Conservation (phyloP, 495 filamentous ascomycete genomes). For the Xylaria telfairii region DNA sequence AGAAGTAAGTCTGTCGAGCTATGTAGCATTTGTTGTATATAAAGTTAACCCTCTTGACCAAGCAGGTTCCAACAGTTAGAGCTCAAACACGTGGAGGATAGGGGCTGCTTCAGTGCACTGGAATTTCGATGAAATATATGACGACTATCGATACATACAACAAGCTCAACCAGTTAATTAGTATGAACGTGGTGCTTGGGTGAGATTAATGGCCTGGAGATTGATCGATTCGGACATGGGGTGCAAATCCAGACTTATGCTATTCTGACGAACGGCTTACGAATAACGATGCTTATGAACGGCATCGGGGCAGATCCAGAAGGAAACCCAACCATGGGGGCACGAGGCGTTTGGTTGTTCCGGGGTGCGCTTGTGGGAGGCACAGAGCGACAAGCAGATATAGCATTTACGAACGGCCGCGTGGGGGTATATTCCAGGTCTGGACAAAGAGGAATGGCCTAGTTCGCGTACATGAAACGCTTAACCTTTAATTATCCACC, state of each 20-base stretch:
- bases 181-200: conserved; percentile 9
- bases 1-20: conserved; percentile 69
- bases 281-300: neutral
- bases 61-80: conserved; percentile 89
- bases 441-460: conserved; percentile 28
- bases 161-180: conserved; percentile 21
- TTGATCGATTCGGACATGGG: conserved; percentile 10
- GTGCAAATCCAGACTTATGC: neutral
- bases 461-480: conserved; percentile 34
- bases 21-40: conserved; percentile 2
- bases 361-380: conserved; percentile 12
- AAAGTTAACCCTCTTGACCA: conserved; percentile 17
- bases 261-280: conserved; percentile 13
- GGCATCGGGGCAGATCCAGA: conserved; percentile 1
- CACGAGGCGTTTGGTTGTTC: conserved; percentile 19
- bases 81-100: conserved; percentile 83
- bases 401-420: conserved; percentile 32
- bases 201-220: conserved; percentile 9
- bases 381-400: conserved; percentile 18
- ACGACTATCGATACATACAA: conserved; percentile 16
- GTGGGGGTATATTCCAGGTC: conserved; percentile 38
- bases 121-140: conserved; percentile 79
- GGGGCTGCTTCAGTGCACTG: conserved; percentile 83
- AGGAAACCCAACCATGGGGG: conserved; percentile 9
- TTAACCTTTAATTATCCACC: conserved; percentile 17